Evolutionary conservation across 306 rosid species (phyloP).

Genomic region (Quillaja saponaria): DNA sequence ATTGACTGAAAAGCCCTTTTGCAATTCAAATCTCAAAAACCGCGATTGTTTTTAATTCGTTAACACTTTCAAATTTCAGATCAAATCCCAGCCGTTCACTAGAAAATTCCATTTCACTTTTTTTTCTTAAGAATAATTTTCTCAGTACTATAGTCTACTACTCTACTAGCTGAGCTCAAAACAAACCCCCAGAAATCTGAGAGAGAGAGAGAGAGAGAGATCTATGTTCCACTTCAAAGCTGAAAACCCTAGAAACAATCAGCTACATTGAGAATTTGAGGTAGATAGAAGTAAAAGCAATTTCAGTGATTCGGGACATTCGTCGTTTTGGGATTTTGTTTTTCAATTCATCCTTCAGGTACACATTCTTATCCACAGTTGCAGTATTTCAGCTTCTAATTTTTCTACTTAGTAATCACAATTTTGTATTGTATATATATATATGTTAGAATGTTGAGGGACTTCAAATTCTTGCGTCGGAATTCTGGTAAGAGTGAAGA

Average conservation of each 20-base stretch:
- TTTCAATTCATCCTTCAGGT: conserved; percentile 72
- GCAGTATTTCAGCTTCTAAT: not conserved
- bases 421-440: not conserved
- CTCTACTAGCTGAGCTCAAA: not conserved
- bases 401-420: not conserved
- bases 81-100: conserved; percentile 67
- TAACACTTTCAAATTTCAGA: conserved; percentile 37
- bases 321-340: conserved; percentile 50
- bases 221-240: conserved; percentile 39
- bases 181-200: conserved; percentile 14
- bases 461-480: conserved; percentile 66
- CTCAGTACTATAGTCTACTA: too few species aligned
- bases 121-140: conserved; percentile 25
- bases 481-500: conserved; percentile 63
- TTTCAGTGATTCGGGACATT: conserved; percentile 46
- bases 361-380: not conserved
- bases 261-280: conserved; percentile 25
- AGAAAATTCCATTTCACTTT: conserved; percentile 16
- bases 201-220: conserved; percentile 24
- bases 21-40: conserved; percentile 68
- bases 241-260: conserved; percentile 29
- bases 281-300: conserved; percentile 16
- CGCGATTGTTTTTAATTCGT: conserved; percentile 43
- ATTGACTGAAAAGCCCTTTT: conserved; percentile 49
- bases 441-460: conserved; percentile 72